phyloP scores from a whole-genome alignment of 495 filamentous ascomycete genomes.

The Podospora anserina region DNA sequence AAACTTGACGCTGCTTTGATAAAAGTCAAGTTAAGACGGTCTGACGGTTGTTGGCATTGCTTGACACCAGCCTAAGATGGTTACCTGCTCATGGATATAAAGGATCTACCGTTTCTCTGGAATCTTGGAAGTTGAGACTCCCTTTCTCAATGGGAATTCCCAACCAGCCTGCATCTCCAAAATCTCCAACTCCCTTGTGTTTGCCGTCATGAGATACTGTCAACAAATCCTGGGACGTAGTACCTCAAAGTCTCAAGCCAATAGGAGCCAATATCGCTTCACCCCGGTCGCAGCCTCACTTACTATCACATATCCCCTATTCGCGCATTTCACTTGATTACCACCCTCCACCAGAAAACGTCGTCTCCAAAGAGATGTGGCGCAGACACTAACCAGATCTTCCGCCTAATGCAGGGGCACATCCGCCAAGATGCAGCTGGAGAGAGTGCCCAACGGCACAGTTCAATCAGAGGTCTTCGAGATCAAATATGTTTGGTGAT shows the following conservation, averaged over 20 bases:
- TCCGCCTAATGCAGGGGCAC: slow-evolving; percentile 4
- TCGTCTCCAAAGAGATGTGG: background rate
- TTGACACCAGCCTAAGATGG: too few relatives aligned
- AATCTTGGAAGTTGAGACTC: too few relatives aligned
- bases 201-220: background rate
- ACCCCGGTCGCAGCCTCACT: too few relatives aligned
- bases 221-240: background rate
- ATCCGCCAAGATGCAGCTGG: background rate
- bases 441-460: background rate
- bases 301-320: background rate
- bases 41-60: too few relatives aligned
- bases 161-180: too few relatives aligned
- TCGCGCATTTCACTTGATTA: too few relatives aligned
- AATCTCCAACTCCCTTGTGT: background rate
- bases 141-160: too few relatives aligned
- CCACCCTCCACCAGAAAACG: background rate
- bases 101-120: too few relatives aligned
- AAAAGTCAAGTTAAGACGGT: too few relatives aligned
- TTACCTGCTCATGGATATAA: too few relatives aligned
- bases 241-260: background rate
- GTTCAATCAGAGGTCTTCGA: background rate
- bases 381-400: background rate
- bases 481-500: background rate
- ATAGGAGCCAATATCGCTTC: background rate
- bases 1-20: background rate